phyloP scores from a whole-genome alignment of 441 rosid species.

The Aquilaria agallochum region DNA sequence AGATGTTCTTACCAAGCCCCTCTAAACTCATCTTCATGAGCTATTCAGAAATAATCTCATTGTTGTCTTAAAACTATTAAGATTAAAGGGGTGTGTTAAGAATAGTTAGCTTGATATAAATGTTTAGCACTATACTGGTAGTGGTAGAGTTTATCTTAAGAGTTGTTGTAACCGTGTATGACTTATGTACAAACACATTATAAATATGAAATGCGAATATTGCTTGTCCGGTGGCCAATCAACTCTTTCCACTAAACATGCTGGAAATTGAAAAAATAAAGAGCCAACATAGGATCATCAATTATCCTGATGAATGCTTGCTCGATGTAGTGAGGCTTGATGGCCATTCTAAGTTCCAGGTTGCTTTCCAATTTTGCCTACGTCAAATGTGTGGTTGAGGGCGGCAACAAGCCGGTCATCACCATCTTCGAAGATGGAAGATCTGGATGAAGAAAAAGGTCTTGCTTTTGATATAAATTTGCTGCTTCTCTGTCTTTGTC shows the following conservation, averaged over 20 bases:
- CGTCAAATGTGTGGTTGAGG: slow-evolving; percentile 49
- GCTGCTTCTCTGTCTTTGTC: slow-evolving; percentile 5
- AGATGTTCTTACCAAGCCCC: neutral
- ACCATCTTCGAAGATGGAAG: slow-evolving; percentile 2
- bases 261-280: slow-evolving; percentile 75
- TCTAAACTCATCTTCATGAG: slow-evolving; percentile 11
- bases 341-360: slow-evolving; percentile 11
- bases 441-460: slow-evolving; percentile 20
- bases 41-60: no score
- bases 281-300: slow-evolving; percentile 68
- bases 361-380: slow-evolving; percentile 19
- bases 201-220: no score
- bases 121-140: no score
- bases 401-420: slow-evolving; percentile 33
- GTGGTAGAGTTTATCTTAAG: no score
- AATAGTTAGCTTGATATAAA: no score
- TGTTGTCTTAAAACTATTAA: neutral
- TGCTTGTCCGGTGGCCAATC: no score
- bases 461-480: slow-evolving; percentile 14
- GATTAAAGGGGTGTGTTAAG: neutral
- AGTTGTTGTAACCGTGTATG: no score
- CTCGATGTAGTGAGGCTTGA: slow-evolving; percentile 65
- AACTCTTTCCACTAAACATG: no score
- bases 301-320: slow-evolving; percentile 46
- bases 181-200: no score